phyloP scores from a whole-genome alignment of 352 stramenopile genomes.

The Phytopythium chamaehyphon region DNA sequence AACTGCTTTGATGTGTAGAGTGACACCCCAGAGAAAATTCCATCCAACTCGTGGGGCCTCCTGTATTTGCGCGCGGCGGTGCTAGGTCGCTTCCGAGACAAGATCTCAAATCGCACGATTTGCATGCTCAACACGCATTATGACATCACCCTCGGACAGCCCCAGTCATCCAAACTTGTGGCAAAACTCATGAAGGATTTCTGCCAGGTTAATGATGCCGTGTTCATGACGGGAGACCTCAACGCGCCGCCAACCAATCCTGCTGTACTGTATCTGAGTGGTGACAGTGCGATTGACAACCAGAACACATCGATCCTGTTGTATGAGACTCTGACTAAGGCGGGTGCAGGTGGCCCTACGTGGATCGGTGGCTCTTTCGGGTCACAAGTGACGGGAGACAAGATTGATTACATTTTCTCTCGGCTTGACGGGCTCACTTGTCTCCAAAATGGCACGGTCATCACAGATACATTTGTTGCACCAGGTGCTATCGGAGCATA shows the following conservation, averaged over 20 bases:
- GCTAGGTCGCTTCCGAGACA: conserved; percentile 48
- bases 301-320: conserved; percentile 37
- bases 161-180: conserved; percentile 49
- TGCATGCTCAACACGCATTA: conserved; percentile 82
- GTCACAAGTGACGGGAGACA: conserved; percentile 19
- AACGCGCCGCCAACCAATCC: conserved; percentile 35
- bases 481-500: conserved; percentile 42
- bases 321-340: conserved; percentile 56
- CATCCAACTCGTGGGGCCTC: conserved; percentile 61
- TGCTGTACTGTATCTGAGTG: conserved; percentile 39
- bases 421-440: conserved; percentile 42
- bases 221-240: conserved; percentile 70
- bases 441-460: conserved; percentile 32
- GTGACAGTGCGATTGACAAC: conserved; percentile 18
- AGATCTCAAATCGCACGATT: conserved; percentile 17
- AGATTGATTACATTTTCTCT: conserved; percentile 72
- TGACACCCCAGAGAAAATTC: conserved; percentile 46
- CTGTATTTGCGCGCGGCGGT: conserved; percentile 58
- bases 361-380: conserved; percentile 64
- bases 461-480: conserved; percentile 51
- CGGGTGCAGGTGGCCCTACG: conserved; percentile 33
- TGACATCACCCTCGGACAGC: conserved; percentile 52
- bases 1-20: too few species aligned
- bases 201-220: conserved; percentile 43
- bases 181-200: conserved; percentile 30